Evolutionary conservation across 257 asterid genomes (phyloP), one percentile per base, ranked within the genome.

Genomic region (Ajuga chamaepitys): DNA sequence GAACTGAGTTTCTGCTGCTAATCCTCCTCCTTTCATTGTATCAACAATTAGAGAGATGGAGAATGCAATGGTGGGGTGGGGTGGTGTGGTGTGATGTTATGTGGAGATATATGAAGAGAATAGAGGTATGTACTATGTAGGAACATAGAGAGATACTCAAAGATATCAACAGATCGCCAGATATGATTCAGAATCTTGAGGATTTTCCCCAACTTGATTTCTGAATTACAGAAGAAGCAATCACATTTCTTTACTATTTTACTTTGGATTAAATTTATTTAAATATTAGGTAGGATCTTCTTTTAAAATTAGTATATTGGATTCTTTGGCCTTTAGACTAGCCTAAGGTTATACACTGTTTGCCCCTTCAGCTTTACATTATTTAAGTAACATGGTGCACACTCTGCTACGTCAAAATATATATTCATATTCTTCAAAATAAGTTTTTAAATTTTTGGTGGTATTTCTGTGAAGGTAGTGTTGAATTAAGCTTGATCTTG

Each of bases 151-250:
- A 79, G 76, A 79, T 75, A 55, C 41, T 42, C 2, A 32, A 70
- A 76, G 78, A 77, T 74, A 62, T 63, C 60, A 17, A 42, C 28
- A 71, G 70, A 73, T 72, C 70, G 46, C 35, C 55, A 22, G 71
- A 74, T 52, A 67, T 78, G 58, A 56, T 72, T 71, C 58, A 79
- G 81, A 68, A 79, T 79, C 70, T 75, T 52, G 28, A 66, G 52
- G 69, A 47, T 66, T 62, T 75, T 53, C 67, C 41, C n/a, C 1
- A 65, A 18, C 58, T 66, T 54, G 67, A 66, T 76, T 51, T 75
- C 66, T 75, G 70, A 65, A 75, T 75, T 65, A 9, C 18, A 70
- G 73, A 52, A 59, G 66, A 66, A 75, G 74, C 68, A 75, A 70
- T 51, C 58, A 58, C 58, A 41, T 58, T 70, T 70, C 62, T 64